Evolutionary conservation across 768 basidiomycete genomes (phyloP).

Genomic region (Hygrocybe punicea): DNA sequence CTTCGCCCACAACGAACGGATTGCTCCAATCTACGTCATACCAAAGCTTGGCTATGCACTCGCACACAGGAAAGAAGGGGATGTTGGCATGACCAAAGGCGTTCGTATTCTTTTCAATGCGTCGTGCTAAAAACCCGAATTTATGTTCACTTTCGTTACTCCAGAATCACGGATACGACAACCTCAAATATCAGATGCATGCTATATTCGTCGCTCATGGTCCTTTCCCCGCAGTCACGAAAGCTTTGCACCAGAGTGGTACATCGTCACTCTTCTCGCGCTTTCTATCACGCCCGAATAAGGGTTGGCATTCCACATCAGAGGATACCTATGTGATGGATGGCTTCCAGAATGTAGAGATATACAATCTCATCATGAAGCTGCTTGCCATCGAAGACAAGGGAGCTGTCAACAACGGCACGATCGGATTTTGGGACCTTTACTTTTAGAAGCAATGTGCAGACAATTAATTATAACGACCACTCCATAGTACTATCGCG

Average conservation of each 20-base stretch:
- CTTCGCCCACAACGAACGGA: conserved; percentile 67
- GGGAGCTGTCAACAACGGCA: conserved; percentile 71
- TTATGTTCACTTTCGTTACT: neutral
- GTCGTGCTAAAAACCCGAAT: neutral
- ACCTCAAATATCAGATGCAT: conserved; percentile 70
- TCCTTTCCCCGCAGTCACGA: conserved; percentile 72
- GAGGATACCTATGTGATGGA: conserved; percentile 71
- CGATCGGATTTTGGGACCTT: conserved; percentile 76
- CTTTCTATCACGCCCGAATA: conserved; percentile 30
- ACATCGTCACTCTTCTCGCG: conserved; percentile 14
- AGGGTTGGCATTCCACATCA: conserved; percentile 66
- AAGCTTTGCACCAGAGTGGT: conserved; percentile 46
- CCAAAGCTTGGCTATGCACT: conserved; percentile 79
- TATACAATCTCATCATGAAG: conserved; percentile 79
- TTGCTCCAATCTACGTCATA: conserved; percentile 83
- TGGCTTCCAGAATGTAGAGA: conserved; percentile 80
- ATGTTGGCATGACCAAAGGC: conserved; percentile 67
- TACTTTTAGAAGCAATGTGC: conserved; percentile 57
- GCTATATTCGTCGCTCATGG: conserved; percentile 92
- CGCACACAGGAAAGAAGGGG: conserved; percentile 60
- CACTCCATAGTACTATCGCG: neutral
- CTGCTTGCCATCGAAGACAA: conserved; percentile 59
- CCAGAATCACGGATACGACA: conserved; percentile 91
- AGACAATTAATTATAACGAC: neutral
- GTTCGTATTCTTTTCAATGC: conserved; percentile 43